A percentile compares a stretch with the other conserved stretches of the same genome.
Conservation (phyloP, 1,284 basidiomycete genomes). For the Leccinum subatratum region DNA sequence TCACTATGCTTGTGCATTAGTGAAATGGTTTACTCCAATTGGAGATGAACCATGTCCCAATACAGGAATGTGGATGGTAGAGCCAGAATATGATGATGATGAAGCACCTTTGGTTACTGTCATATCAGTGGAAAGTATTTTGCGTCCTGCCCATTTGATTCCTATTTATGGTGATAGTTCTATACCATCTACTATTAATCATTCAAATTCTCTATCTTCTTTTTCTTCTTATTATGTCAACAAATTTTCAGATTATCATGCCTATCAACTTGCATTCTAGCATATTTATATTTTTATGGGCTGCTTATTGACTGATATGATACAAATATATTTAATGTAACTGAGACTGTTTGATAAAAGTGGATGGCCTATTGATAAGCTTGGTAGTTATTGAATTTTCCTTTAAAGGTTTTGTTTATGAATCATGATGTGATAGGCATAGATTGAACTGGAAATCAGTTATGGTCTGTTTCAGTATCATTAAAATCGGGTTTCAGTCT, state of each 20-base stretch:
- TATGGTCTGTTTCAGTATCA: too few species aligned
- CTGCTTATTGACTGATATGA: too few species aligned
- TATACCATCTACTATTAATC: background rate
- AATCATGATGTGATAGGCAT: too few species aligned
- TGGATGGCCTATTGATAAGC: too few species aligned
- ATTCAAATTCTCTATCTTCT: background rate
- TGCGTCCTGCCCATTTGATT: background rate
- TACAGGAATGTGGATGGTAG: background rate
- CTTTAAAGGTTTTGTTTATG: too few species aligned
- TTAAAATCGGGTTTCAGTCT: too few species aligned
- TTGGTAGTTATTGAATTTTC: too few species aligned
- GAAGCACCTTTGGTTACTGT: background rate
- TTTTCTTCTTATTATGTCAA: background rate
- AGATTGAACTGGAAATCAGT: too few species aligned
- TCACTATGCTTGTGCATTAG: background rate
- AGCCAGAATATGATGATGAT: background rate
- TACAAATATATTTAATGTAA: too few species aligned
- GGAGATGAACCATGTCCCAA: background rate
- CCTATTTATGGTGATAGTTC: background rate
- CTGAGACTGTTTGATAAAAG: too few species aligned
- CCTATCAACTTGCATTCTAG: conserved; percentile 1
- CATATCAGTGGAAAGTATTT: background rate
- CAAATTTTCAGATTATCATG: conserved; percentile 1
- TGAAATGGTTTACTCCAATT: background rate
- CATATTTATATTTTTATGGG: background rate